These are phyloP conservation scores for Aspergillus puulaauensis DNA, from an alignment of 2,329 filamentous ascomycete genomes.

Conservation along the genomic window DNA sequence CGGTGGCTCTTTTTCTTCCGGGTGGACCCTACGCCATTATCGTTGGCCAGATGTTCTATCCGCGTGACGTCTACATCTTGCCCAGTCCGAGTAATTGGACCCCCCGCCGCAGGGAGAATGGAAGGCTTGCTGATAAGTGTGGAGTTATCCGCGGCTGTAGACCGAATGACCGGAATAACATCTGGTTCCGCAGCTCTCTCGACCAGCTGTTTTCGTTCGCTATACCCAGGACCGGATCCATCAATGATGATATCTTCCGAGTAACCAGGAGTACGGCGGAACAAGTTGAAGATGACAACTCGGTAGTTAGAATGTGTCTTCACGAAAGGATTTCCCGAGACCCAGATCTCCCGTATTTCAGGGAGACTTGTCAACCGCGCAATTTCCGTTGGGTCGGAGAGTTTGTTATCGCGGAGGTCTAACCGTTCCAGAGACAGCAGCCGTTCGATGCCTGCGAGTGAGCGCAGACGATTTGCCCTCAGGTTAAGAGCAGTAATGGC, in stretches of 20 bases:
- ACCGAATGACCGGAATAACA: conserved; percentile 75
- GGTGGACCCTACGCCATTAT: conserved; percentile 32
- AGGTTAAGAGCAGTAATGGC: conserved; percentile 93
- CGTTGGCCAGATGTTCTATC: conserved; percentile 20
- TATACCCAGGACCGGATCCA: conserved; percentile 75
- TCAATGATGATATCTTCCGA: conserved; percentile 90
- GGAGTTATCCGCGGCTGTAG: conserved; percentile 61
- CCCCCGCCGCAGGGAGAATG: conserved; percentile 16
- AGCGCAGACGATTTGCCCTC: conserved; percentile 80
- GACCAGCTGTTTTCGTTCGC: conserved; percentile 79
- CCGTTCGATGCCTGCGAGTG: conserved; percentile 85
- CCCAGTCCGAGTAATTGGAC: background rate
- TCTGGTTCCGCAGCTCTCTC: conserved; percentile 76
- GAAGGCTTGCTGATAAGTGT: conserved; percentile 68
- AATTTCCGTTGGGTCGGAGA: conserved; percentile 88
- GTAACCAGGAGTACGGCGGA: conserved; percentile 85
- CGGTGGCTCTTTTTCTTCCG: conserved; percentile 53
- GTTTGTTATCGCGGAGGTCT: conserved; percentile 84
- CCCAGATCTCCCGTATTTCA: conserved; percentile 88
- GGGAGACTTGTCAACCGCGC: conserved; percentile 87
- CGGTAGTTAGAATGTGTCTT: conserved; percentile 84
- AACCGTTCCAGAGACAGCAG: conserved; percentile 84
- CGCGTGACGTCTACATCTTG: conserved; percentile 16
- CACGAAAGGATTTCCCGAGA: conserved; percentile 87
- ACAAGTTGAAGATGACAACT: conserved; percentile 91